phyloP scores from a whole-genome alignment of 2,329 filamentous ascomycete genomes.

The Aspergillus phoenicis region DNA sequence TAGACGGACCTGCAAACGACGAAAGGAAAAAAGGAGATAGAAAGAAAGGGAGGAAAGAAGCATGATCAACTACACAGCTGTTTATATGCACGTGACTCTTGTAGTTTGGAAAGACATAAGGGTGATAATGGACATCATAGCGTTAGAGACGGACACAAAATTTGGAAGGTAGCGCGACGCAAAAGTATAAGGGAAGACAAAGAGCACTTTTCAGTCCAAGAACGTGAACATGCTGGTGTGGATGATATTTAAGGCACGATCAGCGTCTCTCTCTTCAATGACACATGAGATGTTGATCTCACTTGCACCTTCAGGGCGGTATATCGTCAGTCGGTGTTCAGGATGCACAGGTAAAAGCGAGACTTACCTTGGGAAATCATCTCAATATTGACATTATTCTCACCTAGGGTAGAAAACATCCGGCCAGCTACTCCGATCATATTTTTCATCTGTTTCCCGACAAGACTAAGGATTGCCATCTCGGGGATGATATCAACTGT shows the following conservation, averaged over 20 bases:
- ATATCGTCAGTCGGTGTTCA: constrained; percentile 19
- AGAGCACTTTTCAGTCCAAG: constrained; percentile 62
- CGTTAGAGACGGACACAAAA: constrained; percentile 16
- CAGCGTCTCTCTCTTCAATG: constrained; percentile 86
- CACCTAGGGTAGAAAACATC: constrained; percentile 93
- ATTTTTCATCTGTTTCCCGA: constrained; percentile 95
- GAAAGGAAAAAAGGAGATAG: not conserved
- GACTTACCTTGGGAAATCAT: constrained; percentile 95
- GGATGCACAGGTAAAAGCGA: constrained; percentile 8
- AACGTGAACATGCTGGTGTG: constrained; percentile 98
- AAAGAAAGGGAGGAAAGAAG: not conserved
- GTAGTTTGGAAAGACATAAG: not conserved
- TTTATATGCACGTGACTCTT: constrained; percentile 2
- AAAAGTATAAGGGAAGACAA: not conserved
- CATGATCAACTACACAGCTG: constrained; percentile 3
- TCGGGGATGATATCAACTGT: constrained; percentile 86
- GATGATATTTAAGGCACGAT: constrained; percentile 90
- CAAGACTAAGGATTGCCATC: constrained; percentile 94
- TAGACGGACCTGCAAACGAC: too few relatives aligned
- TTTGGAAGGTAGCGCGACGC: constrained; percentile 6
- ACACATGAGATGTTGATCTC: constrained; percentile 99
- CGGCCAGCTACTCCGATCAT: constrained; percentile 91
- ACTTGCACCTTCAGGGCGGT: constrained; percentile 70
- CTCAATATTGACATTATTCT: constrained; percentile 94
- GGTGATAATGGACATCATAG: constrained; percentile 20